Evolutionary conservation across 306 rosid species (phyloP).

Genomic region (Prunus mira): DNA sequence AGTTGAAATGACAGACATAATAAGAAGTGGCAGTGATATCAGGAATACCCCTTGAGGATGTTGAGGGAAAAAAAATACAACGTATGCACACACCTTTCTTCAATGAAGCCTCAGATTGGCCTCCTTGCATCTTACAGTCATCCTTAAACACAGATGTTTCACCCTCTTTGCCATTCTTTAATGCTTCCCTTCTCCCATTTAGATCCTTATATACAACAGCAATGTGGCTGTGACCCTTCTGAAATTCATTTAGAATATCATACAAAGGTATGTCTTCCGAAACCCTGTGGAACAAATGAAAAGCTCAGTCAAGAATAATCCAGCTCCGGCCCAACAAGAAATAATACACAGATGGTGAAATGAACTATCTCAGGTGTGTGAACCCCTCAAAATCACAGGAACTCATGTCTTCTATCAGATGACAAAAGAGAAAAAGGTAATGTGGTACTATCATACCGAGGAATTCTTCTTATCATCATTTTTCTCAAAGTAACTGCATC

Average conservation of each 20-base stretch:
- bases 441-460: conserved; percentile 52
- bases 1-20: background rate
- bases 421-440: conserved; percentile 12
- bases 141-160: conserved; percentile 44
- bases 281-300: conserved; percentile 58
- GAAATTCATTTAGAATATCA: conserved; percentile 93
- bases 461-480: conserved; percentile 86
- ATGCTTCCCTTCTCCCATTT: conserved; percentile 49
- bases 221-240: conserved; percentile 98
- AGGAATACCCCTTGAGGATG: background rate
- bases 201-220: conserved; percentile 85
- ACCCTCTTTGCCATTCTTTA: conserved; percentile 38
- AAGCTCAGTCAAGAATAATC: conserved; percentile 14
- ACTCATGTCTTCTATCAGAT: conserved; percentile 11
- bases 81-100: conserved; percentile 46
- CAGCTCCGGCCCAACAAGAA: conserved; percentile 8
- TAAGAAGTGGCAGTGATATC: background rate
- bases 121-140: conserved; percentile 40
- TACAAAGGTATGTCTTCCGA: conserved; percentile 93
- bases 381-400: conserved; percentile 7
- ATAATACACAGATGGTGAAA: background rate
- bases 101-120: conserved; percentile 31
- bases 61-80: background rate
- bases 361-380: conserved; percentile 6
- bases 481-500: conserved; percentile 67